phyloP scores from a whole-genome alignment of 2,329 filamentous ascomycete genomes.

The Pseudogymnoascus sp. region DNA sequence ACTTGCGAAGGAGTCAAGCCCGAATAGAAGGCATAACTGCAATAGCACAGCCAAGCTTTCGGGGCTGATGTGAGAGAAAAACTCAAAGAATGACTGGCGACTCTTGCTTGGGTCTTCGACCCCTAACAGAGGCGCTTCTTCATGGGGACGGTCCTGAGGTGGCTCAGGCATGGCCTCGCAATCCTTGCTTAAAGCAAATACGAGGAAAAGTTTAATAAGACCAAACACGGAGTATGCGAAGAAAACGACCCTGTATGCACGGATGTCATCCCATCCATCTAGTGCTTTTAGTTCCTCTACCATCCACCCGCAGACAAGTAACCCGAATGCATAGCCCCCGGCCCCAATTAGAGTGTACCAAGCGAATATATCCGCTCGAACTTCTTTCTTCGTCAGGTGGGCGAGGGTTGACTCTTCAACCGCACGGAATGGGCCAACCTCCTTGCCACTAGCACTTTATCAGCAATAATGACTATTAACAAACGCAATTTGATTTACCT shows the following conservation, averaged over 20 bases:
- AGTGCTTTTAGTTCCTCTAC: constrained; percentile 40
- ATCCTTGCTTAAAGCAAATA: constrained; percentile 38
- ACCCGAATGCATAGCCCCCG: constrained; percentile 52
- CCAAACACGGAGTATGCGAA: constrained; percentile 48
- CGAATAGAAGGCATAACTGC: constrained; percentile 59
- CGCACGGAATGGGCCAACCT: constrained; percentile 55
- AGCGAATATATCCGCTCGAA: constrained; percentile 48
- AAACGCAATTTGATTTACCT: constrained; percentile 29
- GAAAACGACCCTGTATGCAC: constrained; percentile 49
- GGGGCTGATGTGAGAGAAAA: constrained; percentile 46
- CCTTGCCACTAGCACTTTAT: constrained; percentile 41
- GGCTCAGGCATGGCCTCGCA: constrained; percentile 27
- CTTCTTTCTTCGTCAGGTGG: constrained; percentile 39
- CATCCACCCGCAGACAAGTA: constrained; percentile 50
- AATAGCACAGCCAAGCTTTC: constrained; percentile 46
- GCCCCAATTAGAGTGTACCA: constrained; percentile 53
- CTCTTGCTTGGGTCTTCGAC: constrained; percentile 15
- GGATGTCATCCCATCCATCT: constrained; percentile 35
- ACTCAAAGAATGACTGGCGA: constrained; percentile 14
- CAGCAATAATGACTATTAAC: background rate
- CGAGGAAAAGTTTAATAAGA: constrained; percentile 45
- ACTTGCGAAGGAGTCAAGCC: constrained; percentile 60
- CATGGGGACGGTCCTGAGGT: constrained; percentile 21
- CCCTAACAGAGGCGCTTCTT: constrained; percentile 23
- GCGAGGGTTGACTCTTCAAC: constrained; percentile 54